Base-by-base conservation (phyloP, 495 filamentous ascomycete genomes). In the Hyaloscypha hepaticicola region DNA sequence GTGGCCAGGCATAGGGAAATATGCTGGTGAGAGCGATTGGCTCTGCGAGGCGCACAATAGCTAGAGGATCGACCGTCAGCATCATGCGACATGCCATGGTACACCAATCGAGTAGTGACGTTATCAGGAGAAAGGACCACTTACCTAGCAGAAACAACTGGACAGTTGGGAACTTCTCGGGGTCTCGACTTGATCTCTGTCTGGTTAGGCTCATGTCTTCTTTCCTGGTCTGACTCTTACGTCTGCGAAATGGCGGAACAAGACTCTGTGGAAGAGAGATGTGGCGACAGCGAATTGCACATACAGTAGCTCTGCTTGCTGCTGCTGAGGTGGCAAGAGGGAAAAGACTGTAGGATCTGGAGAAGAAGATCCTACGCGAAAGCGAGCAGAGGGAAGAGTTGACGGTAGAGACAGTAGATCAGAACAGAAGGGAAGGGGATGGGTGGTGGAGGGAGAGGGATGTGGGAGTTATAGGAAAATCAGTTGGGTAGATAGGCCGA, bases 21-120 rank as follows among this genome's bases (percentile, higher is more conserved):
- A 99, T 97, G 55, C 93, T 96, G 87, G 96, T 98, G 81, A 99
- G 97, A 16, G 95, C 96, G 74, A 99, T 97, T 55, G 95, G 95
- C 76, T 99, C 95, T 12, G 81, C 92, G 94, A 77, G 97, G 92
- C 70, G 96, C 85, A 76, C 92, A 93, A 71, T 96, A 76, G 51
- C 93, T 94, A 96, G 69, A 55, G 11, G 21, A 61, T 34, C 24
- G n/a, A 19, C 26, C 24, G 50, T 50, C 25, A 49, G 57, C 9
- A 19, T 53, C 48, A 33, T 12, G 29, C 52, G 19, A 52, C 9
- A 12, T n/a, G n/a, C n/a, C n/a, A 50, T 8, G 21, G 21, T 25
- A 22, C 45, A 25, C 48, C 27, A 38, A 55, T 58, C 33, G 29
- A 29, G 49, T 58, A 29, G 29, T 24, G 53, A 38, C 6, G 7